Evolutionary conservation across 176 grass and related monocot genomes (phyloP).

Genomic region (Paspalum notatum): DNA sequence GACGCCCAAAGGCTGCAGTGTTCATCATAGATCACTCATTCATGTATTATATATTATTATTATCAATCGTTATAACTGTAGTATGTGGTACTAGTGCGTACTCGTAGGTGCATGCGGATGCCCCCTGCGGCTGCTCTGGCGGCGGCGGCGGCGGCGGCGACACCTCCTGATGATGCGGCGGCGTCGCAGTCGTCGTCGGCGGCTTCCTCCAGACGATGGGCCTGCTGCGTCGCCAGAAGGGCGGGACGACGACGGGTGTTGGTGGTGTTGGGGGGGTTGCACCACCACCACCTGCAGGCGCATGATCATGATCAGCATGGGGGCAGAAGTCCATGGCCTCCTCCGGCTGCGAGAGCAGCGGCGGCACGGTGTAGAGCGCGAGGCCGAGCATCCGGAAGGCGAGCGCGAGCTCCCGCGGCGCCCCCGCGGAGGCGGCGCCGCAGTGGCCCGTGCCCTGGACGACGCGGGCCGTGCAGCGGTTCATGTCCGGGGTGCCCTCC

Average conservation of each 20-base stretch:
- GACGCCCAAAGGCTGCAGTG: conserved; percentile 63
- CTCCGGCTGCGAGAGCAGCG: conserved; percentile 68
- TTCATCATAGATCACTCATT: background rate
- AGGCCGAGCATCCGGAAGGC: conserved; percentile 70
- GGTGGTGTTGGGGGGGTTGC: too few relatives aligned
- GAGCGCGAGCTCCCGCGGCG: conserved; percentile 55
- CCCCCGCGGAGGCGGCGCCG: conserved; percentile 35
- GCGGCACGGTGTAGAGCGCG: conserved; percentile 70
- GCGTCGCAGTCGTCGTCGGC: conserved; percentile 17
- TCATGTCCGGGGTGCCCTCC: conserved; percentile 77
- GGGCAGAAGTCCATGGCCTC: conserved; percentile 68
- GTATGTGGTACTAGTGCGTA: too few relatives aligned
- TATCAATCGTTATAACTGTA: too few relatives aligned
- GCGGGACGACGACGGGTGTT: too few relatives aligned
- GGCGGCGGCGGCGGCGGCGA: background rate
- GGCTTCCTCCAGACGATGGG: conserved; percentile 44
- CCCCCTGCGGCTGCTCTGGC: background rate
- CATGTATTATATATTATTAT: too few relatives aligned
- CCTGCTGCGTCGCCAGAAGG: conserved; percentile 35
- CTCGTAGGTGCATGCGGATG: conserved; percentile 73
- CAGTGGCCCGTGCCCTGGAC: conserved; percentile 64
- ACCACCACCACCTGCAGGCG: too few relatives aligned
- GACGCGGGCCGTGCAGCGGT: conserved; percentile 76
- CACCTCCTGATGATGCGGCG: conserved; percentile 9
- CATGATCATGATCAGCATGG: too few relatives aligned